Conservation (phyloP, 352 stramenopile species). For the Pythium brachiatum region DNA sequence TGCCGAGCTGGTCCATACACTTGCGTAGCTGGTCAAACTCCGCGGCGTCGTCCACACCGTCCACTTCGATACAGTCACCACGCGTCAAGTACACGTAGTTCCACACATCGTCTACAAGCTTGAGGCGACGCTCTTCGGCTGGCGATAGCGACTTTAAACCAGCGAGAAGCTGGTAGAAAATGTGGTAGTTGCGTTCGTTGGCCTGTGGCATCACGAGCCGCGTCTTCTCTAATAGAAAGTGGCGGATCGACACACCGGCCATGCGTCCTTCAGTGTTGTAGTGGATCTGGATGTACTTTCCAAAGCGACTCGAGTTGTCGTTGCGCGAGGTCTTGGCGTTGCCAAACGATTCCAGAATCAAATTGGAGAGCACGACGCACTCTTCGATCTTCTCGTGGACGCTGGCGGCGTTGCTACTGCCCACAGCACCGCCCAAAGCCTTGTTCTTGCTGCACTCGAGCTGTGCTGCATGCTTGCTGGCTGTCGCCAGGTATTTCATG, state of each 20-base stretch:
- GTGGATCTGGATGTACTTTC: constrained; percentile 90
- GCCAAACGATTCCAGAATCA: constrained; percentile 84
- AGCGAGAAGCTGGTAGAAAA: constrained; percentile 78
- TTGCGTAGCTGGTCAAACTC: constrained; percentile 71
- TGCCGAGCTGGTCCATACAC: constrained; percentile 65
- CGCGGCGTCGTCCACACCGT: constrained; percentile 63
- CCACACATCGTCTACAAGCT: constrained; percentile 35
- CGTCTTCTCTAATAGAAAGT: constrained; percentile 83
- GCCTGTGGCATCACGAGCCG: constrained; percentile 61
- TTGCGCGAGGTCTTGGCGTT: constrained; percentile 86
- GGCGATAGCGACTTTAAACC: constrained; percentile 34
- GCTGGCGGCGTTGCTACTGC: constrained; percentile 5
- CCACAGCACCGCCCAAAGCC: constrained; percentile 12
- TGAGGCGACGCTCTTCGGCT: constrained; percentile 23
- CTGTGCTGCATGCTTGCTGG: constrained; percentile 53
- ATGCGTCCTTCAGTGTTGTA: constrained; percentile 76
- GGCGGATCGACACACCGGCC: constrained; percentile 69
- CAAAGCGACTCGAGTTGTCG: constrained; percentile 89
- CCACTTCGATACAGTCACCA: constrained; percentile 73
- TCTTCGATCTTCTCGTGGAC: constrained; percentile 82
- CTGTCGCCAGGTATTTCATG: constrained; percentile 83
- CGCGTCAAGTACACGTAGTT: constrained; percentile 75
- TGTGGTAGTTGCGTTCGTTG: constrained; percentile 81
- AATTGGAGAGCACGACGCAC: constrained; percentile 77
- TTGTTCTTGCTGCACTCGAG: constrained; percentile 11